These are phyloP conservation scores for Podila clonocystis DNA, from an alignment of 192 early-diverging fungal species.

Conservation along the genomic window DNA sequence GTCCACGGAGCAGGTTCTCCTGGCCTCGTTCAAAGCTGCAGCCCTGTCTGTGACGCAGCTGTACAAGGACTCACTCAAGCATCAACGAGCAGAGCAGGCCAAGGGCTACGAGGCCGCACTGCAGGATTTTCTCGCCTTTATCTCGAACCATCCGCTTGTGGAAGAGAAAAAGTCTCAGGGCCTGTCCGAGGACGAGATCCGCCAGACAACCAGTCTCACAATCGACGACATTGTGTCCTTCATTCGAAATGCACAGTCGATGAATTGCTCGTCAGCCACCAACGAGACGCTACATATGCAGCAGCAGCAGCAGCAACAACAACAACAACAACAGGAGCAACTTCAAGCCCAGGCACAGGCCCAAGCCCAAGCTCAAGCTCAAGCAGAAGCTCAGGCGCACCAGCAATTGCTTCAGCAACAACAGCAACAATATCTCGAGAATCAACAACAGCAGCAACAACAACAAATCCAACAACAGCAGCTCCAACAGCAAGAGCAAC, in stretches of 20 bases:
- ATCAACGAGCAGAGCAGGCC: slow-evolving; percentile 58
- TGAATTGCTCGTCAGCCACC: slow-evolving; percentile 23
- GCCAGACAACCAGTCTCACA: slow-evolving; percentile 30
- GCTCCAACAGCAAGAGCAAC: slow-evolving; percentile 16
- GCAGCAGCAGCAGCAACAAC: slow-evolving; percentile 29
- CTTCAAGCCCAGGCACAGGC: slow-evolving; percentile 23
- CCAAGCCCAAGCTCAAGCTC: slow-evolving; percentile 9
- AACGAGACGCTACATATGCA: slow-evolving; percentile 26
- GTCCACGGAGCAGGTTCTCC: slow-evolving; percentile 57
- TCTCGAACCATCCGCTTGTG: slow-evolving; percentile 52
- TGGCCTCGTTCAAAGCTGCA: slow-evolving; percentile 63
- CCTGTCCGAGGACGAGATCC: slow-evolving; percentile 39
- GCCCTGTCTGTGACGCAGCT: slow-evolving; percentile 61
- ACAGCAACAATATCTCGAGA: slow-evolving; percentile 11
- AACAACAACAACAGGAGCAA: slow-evolving; percentile 7
- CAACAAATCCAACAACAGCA: neutral
- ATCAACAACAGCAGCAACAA: slow-evolving; percentile 30
- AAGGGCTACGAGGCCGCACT: slow-evolving; percentile 63
- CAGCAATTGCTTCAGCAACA: slow-evolving; percentile 22
- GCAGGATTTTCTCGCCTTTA: slow-evolving; percentile 61
- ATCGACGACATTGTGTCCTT: slow-evolving; percentile 40
- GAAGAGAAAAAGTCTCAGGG: slow-evolving; percentile 43
- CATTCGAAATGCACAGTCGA: slow-evolving; percentile 33
- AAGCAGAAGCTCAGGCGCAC: slow-evolving; percentile 6
- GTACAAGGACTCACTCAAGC: slow-evolving; percentile 64